Evolutionary conservation across 176 grass and related monocot genomes (phyloP).

Genomic region (Eremochloa ophiuroides): DNA sequence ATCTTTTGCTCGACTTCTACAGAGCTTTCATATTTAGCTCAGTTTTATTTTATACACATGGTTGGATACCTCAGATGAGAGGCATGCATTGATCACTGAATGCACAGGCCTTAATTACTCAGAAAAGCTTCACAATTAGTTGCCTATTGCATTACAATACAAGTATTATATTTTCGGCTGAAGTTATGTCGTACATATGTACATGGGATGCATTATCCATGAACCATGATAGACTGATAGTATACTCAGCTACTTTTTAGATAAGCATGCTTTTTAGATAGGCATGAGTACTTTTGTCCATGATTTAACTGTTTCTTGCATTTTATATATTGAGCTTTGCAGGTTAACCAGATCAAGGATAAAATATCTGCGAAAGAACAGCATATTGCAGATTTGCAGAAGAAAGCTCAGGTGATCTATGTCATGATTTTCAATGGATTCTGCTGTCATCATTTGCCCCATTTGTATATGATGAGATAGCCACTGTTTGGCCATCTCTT

Average conservation of each 20-base stretch:
- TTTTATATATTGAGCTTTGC: conserved; percentile 31
- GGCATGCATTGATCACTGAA: neutral
- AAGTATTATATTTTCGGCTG: neutral
- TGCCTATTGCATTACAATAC: neutral
- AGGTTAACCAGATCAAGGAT: conserved; percentile 55
- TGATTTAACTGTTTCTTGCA: neutral
- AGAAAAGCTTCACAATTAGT: neutral
- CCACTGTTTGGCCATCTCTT: neutral
- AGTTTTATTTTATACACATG: neutral
- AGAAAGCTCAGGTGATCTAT: conserved; percentile 58
- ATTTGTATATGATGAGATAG: neutral
- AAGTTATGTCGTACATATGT: conserved; percentile 16
- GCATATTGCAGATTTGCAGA: conserved; percentile 56
- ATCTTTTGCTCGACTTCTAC: neutral
- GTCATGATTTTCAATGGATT: conserved; percentile 13
- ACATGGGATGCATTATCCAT: neutral
- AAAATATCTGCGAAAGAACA: conserved; percentile 61
- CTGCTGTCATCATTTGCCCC: neutral
- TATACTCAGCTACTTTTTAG: neutral
- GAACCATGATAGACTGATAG: neutral
- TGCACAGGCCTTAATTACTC: neutral
- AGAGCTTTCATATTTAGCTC: neutral
- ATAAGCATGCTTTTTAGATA: neutral
- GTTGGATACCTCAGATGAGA: neutral
- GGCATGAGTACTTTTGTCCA: neutral